Conservation (phyloP, 192 early-diverging fungal species). For the Umbelopsis ramanniana region DNA sequence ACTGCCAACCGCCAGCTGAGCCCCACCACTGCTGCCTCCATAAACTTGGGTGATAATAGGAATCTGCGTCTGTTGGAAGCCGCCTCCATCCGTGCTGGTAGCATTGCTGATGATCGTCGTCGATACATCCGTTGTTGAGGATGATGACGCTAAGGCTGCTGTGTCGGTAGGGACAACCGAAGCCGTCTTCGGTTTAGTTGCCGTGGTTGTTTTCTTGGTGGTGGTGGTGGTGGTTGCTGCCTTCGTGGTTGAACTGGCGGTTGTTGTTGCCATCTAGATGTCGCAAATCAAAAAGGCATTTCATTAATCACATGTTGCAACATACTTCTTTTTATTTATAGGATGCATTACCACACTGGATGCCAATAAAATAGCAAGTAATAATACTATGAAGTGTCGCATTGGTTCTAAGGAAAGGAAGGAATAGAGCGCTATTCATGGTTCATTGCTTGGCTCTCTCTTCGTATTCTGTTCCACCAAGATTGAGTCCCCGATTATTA, state of each 20-base stretch:
- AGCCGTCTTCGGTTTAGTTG: background rate
- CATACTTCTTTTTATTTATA: too few relatives aligned
- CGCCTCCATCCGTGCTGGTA: background rate
- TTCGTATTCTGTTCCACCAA: constrained; percentile 13
- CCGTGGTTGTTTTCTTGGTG: background rate
- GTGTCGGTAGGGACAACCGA: background rate
- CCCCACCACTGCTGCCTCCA: background rate
- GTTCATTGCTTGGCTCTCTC: background rate
- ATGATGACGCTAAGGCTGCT: background rate
- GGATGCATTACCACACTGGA: background rate
- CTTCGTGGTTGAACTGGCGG: background rate
- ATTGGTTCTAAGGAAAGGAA: background rate
- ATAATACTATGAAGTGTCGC: background rate
- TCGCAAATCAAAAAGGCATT: background rate
- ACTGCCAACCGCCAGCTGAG: background rate
- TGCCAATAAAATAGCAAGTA: constrained; percentile 1
- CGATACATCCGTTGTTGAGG: background rate
- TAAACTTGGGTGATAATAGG: background rate
- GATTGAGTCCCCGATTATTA: constrained; percentile 10
- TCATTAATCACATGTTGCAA: background rate
- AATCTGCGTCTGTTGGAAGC: background rate
- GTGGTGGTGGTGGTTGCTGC: background rate
- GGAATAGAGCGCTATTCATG: too few relatives aligned
- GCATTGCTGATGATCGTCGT: background rate
- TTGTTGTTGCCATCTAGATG: constrained; percentile 5